Percentiles rank a stretch among this genome's conserved stretches.
Conservation (phyloP, 306 rosid species). For the Biancaea sappan region DNA sequence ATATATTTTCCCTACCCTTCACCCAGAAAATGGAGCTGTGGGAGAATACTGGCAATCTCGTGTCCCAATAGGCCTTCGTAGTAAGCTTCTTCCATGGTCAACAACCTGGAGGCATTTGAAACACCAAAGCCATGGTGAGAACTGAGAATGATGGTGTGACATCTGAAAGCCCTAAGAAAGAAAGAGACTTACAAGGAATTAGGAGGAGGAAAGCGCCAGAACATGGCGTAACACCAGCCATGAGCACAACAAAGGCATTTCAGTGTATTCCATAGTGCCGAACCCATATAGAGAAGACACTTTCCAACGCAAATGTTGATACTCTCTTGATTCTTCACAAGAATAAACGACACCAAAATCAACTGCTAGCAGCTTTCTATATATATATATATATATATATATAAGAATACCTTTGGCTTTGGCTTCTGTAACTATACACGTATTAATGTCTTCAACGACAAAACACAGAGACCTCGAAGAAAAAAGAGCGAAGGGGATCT, state of each 20-base stretch:
- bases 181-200: conserved; percentile 61
- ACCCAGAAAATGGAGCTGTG: conserved; percentile 65
- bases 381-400: background rate
- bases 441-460: conserved; percentile 15
- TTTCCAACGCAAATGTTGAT: background rate
- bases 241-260: conserved; percentile 56
- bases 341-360: background rate
- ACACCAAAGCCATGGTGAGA: conserved; percentile 35
- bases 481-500: background rate
- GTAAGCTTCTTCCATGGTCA: conserved; percentile 72
- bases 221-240: conserved; percentile 81
- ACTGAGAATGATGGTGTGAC: too few species aligned
- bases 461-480: background rate
- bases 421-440: background rate
- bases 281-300: conserved; percentile 13
- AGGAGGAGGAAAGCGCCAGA: conserved; percentile 69
- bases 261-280: conserved; percentile 52
- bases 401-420: too few species aligned
- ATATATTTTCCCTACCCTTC: conserved; percentile 63
- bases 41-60: conserved; percentile 51
- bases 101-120: conserved; percentile 61
- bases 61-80: conserved; percentile 57
- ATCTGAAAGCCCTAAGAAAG: too few species aligned
- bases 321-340: background rate
- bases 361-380: background rate